These are phyloP conservation scores for Annulohypoxylon maeteangense DNA, from an alignment of 495 filamentous ascomycete genomes.

Conservation along the genomic window DNA sequence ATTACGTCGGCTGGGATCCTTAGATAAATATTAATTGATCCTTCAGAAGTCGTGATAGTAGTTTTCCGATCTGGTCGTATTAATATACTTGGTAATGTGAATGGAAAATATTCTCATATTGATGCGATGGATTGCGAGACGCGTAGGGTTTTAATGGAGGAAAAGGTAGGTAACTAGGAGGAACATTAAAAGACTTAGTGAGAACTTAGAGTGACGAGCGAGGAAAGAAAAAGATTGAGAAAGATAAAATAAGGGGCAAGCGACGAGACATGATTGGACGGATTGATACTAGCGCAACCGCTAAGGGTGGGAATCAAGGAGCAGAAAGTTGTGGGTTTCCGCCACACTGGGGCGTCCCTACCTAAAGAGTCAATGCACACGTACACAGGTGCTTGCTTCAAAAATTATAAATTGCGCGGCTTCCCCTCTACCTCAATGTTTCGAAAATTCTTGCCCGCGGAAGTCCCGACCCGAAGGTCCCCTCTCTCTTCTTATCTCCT, in stretches of 20 bases:
- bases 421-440: conserved; percentile 58
- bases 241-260: conserved; percentile 45
- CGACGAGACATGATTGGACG: conserved; percentile 58
- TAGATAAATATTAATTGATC: background rate
- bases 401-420: conserved; percentile 62
- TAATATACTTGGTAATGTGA: conserved; percentile 1
- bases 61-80: background rate
- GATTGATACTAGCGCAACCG: conserved; percentile 56
- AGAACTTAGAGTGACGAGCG: conserved; percentile 43
- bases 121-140: background rate
- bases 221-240: conserved; percentile 46
- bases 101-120: background rate
- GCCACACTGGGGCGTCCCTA: conserved; percentile 48
- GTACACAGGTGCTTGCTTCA: conserved; percentile 41
- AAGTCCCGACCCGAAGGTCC: conserved; percentile 61
- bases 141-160: conserved; percentile 18
- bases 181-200: conserved; percentile 46
- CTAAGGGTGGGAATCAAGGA: conserved; percentile 46
- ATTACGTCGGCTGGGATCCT: background rate
- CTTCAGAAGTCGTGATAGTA: background rate
- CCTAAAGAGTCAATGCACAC: conserved; percentile 45
- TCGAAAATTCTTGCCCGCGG: conserved; percentile 56
- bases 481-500: conserved; percentile 50
- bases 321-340: conserved; percentile 42
- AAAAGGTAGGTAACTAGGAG: conserved; percentile 27